Conservation (phyloP, 139 green algal species). For the Chlorella sp. region DNA sequence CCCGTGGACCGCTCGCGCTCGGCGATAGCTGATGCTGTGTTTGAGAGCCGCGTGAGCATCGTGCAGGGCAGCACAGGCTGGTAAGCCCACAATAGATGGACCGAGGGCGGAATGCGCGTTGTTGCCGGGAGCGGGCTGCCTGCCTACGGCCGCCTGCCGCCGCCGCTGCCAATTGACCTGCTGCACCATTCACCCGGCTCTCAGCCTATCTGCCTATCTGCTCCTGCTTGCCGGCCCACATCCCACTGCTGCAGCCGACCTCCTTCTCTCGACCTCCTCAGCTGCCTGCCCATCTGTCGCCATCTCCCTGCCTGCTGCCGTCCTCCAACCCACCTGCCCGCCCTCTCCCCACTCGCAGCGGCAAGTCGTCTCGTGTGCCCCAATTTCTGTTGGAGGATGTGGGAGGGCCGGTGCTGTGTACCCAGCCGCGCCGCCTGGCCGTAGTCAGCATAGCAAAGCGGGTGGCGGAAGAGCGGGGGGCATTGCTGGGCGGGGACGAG, state of each 20-base stretch:
- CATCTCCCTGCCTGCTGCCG: too few species aligned
- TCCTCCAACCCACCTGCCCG: too few species aligned
- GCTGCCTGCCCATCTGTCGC: too few species aligned
- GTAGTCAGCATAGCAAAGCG: constrained; percentile 32
- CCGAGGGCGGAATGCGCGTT: not conserved
- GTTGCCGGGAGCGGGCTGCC: not conserved
- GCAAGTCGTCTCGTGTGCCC: constrained; percentile 84
- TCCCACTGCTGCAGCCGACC: too few species aligned
- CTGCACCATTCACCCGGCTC: not conserved
- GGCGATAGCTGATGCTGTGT: constrained; percentile 22
- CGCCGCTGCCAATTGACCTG: not conserved
- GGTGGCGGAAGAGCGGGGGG: constrained; percentile 44
- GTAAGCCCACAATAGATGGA: not conserved
- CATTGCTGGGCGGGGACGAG: constrained; percentile 32
- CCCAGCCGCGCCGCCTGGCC: constrained; percentile 41
- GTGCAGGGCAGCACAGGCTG: constrained; percentile 36
- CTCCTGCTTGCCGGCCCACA: not conserved
- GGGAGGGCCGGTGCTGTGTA: constrained; percentile 18
- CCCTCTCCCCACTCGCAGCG: constrained; percentile 28
- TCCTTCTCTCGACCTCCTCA: too few species aligned
- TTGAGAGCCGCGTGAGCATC: constrained; percentile 24
- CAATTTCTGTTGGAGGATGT: constrained; percentile 69
- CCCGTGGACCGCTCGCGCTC: constrained; percentile 25
- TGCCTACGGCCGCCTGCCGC: not conserved
- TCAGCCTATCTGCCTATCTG: not conserved